phyloP scores from a whole-genome alignment of 202 grass and related monocot genomes.

The Tripidium arundinaceum region DNA sequence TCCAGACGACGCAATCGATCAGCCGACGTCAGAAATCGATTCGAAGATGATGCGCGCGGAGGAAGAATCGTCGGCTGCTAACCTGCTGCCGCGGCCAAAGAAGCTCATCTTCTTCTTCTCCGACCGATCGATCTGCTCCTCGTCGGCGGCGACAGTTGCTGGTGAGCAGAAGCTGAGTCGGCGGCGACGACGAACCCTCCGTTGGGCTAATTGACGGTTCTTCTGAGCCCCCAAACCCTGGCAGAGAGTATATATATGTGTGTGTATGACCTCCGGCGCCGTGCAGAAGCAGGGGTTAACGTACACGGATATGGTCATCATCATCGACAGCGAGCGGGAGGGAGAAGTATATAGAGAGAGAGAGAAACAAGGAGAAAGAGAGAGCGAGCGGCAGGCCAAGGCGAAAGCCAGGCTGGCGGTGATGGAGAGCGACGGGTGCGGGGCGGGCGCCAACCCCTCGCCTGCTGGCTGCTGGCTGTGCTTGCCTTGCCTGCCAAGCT shows the following conservation, averaged over 20 bases:
- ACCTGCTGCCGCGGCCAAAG: slow-evolving; percentile 32
- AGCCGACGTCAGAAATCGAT: background rate
- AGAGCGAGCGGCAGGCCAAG: too few species aligned
- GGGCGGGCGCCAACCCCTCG: slow-evolving; percentile 2
- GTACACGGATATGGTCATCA: background rate
- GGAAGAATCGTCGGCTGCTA: background rate
- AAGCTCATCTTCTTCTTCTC: slow-evolving; percentile 41
- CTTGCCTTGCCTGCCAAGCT: too few species aligned
- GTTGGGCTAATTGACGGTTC: background rate
- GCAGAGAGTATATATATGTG: too few species aligned
- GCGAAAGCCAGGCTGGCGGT: slow-evolving; percentile 24
- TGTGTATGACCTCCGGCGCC: too few species aligned
- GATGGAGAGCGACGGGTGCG: background rate
- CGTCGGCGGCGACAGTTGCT: too few species aligned
- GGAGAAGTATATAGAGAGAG: too few species aligned
- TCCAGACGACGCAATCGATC: too few species aligned
- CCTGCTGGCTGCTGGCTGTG: slow-evolving; percentile 11
- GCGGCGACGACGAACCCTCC: background rate
- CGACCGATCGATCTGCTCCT: background rate
- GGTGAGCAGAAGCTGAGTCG: background rate
- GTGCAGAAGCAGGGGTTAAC: background rate
- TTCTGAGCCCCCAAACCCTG: background rate
- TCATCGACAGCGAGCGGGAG: too few species aligned
- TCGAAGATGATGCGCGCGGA: background rate
- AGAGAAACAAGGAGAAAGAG: too few species aligned